These are phyloP conservation scores for Cadophora luteo-olivacea DNA, from an alignment of 2,329 filamentous ascomycete genomes.

Conservation along the genomic window DNA sequence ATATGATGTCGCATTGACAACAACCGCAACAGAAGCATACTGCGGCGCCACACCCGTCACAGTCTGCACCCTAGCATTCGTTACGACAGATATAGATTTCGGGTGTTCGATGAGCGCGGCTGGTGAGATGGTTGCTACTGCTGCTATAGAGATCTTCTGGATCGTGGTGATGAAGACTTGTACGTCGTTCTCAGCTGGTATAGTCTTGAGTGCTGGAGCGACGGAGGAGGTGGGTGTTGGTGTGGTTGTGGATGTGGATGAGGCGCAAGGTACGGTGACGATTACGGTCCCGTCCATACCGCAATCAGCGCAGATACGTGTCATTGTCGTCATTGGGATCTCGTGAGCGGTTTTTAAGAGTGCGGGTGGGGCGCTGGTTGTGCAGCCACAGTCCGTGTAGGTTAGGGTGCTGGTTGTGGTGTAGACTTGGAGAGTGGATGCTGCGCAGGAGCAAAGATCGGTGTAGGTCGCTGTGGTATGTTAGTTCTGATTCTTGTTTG, in stretches of 20 bases:
- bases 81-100: too few relatives aligned
- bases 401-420: slow-evolving; percentile 9
- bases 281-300: neutral
- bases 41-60: neutral
- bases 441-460: slow-evolving; percentile 9
- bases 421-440: slow-evolving; percentile 7
- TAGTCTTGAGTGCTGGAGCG: too few relatives aligned
- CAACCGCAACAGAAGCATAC: neutral
- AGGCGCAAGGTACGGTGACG: slow-evolving; percentile 1
- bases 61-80: neutral
- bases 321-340: slow-evolving; percentile 18
- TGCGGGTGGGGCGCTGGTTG: neutral
- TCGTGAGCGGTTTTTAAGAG: neutral
- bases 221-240: neutral
- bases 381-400: slow-evolving; percentile 3
- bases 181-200: too few relatives aligned
- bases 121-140: neutral
- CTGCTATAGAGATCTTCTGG: neutral
- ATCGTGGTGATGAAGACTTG: too few relatives aligned
- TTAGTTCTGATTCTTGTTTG: neutral
- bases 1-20: neutral
- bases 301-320: slow-evolving; percentile 9
- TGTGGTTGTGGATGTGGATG: neutral
- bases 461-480: slow-evolving; percentile 12
- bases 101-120: neutral